Evolutionary conservation across 352 stramenopile genomes (phyloP).

Genomic region (Globisporangium barbulae): DNA sequence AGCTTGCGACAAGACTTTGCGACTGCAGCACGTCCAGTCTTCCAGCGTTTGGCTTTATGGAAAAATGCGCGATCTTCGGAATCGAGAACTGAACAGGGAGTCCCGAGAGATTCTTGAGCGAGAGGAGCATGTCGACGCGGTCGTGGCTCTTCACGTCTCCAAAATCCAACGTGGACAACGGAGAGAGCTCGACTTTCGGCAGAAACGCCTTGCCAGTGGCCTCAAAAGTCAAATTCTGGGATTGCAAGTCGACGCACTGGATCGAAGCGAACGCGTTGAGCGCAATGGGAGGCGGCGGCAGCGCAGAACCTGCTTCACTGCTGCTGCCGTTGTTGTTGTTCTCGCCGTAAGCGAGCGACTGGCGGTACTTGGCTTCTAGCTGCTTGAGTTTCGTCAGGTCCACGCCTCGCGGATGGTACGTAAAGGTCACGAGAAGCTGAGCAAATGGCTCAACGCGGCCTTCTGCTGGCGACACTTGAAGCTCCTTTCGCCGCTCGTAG

Average conservation of each 20-base stretch:
- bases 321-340: conserved; percentile 13
- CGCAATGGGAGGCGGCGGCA: conserved; percentile 22
- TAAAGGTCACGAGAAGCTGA: conserved; percentile 40
- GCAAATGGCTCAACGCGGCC: conserved; percentile 64
- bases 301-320: not conserved
- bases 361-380: conserved; percentile 20
- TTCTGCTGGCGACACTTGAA: conserved; percentile 51
- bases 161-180: conserved; percentile 63
- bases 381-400: conserved; percentile 28
- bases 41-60: conserved; percentile 52
- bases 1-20: conserved; percentile 88
- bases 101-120: conserved; percentile 75
- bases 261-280: conserved; percentile 76
- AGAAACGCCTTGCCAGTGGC: conserved; percentile 57
- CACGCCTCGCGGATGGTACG: conserved; percentile 43
- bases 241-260: conserved; percentile 56
- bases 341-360: conserved; percentile 13
- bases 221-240: conserved; percentile 76
- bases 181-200: conserved; percentile 47
- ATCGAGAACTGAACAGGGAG: conserved; percentile 68
- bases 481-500: conserved; percentile 67
- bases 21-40: conserved; percentile 84
- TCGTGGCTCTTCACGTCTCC: conserved; percentile 79
- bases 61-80: conserved; percentile 75
- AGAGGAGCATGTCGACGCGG: conserved; percentile 79